phyloP scores from a whole-genome alignment of 495 filamentous ascomycete species.

The Daldinia loculata region DNA sequence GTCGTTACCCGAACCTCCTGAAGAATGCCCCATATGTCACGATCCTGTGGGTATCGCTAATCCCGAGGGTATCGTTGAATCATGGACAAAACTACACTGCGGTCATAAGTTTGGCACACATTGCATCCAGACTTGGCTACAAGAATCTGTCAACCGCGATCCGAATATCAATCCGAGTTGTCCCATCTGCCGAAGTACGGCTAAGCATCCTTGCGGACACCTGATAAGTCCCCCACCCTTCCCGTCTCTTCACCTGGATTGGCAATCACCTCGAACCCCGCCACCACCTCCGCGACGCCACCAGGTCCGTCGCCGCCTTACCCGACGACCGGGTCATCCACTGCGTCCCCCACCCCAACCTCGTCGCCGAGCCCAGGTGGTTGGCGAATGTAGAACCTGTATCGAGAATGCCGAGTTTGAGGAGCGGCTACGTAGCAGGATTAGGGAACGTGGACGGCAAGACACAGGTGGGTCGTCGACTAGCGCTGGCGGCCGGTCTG shows the following conservation, averaged over 20 bases:
- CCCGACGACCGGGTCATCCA: slow-evolving; percentile 24
- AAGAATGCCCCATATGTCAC: slow-evolving; percentile 57
- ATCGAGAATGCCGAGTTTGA: slow-evolving; percentile 34
- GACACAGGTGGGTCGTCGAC: slow-evolving; percentile 21
- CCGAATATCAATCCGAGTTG: slow-evolving; percentile 47
- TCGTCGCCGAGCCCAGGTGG: slow-evolving; percentile 34
- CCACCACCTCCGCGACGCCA: slow-evolving; percentile 33
- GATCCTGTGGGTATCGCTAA: slow-evolving; percentile 49
- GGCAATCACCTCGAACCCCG: slow-evolving; percentile 36
- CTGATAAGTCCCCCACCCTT: slow-evolving; percentile 42
- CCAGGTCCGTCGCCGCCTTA: slow-evolving; percentile 43
- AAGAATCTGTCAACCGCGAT: slow-evolving; percentile 46
- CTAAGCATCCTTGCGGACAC: slow-evolving; percentile 54
- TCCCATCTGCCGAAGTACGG: slow-evolving; percentile 51
- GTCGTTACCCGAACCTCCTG: slow-evolving; percentile 21
- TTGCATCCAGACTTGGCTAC: slow-evolving; percentile 58
- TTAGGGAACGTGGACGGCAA: slow-evolving; percentile 21
- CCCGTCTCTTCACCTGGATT: slow-evolving; percentile 16
- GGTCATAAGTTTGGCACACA: slow-evolving; percentile 56
- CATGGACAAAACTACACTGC: slow-evolving; percentile 56
- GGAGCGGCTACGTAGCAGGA: slow-evolving; percentile 21
- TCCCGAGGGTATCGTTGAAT: slow-evolving; percentile 51
- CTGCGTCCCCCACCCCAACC: slow-evolving; percentile 38
- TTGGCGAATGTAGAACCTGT: slow-evolving; percentile 42
- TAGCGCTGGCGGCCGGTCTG: slow-evolving; percentile 3